These are phyloP conservation scores for Colletotrichum chlorophyti DNA, from an alignment of 2,329 filamentous ascomycete genomes.

Conservation along the genomic window DNA sequence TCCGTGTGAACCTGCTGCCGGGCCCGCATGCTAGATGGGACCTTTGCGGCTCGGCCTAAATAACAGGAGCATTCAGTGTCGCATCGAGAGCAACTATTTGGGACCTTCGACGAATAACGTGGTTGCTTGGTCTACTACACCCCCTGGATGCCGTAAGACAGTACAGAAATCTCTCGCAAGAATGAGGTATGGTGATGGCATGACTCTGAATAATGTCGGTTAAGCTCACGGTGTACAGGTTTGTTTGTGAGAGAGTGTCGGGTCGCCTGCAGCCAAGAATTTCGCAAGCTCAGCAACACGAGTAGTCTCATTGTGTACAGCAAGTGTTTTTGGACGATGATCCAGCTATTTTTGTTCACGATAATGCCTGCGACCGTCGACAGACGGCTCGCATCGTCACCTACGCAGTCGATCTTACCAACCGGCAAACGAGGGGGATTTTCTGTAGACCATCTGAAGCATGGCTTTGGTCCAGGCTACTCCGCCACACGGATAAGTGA, in stretches of 20 bases:
- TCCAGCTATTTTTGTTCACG: neutral
- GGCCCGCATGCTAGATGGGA: no score
- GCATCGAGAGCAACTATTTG: no score
- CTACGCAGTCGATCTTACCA: neutral
- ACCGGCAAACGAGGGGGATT: neutral
- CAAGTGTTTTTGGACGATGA: neutral
- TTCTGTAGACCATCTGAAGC: neutral
- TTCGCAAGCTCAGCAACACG: neutral
- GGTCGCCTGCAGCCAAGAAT: neutral
- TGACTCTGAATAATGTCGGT: neutral
- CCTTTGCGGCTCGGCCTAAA: no score
- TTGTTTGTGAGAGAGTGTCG: neutral
- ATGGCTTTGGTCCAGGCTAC: neutral
- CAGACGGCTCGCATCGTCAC: neutral
- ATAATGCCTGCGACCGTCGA: neutral
- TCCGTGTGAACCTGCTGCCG: no score
- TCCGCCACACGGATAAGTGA: conserved; percentile 6
- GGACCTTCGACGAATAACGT: no score
- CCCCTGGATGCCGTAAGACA: no score
- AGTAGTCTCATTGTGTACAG: neutral
- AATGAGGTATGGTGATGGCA: neutral
- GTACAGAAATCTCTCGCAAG: no score
- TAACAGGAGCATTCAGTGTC: no score
- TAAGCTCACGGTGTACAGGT: neutral
- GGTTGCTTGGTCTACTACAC: no score